phyloP scores from a whole-genome alignment of 2,329 filamentous ascomycete genomes.

The Sarocladiaceae sp. region DNA sequence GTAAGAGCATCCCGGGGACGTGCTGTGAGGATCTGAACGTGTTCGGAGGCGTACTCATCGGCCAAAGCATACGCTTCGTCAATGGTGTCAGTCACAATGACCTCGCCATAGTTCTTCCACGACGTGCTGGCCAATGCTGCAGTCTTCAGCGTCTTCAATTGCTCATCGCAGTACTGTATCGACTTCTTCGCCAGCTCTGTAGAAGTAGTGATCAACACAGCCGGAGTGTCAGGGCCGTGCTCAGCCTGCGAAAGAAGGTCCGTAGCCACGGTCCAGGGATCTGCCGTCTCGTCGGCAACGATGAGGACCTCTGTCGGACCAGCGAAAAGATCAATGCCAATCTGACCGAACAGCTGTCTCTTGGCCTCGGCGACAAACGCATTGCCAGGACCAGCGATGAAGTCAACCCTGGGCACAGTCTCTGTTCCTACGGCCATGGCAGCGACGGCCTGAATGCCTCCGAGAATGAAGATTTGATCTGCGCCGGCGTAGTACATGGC shows the following conservation, averaged over 20 bases:
- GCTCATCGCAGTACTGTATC: conserved; percentile 30
- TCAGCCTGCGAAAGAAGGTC: background rate
- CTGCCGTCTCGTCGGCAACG: background rate
- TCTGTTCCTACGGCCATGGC: conserved; percentile 48
- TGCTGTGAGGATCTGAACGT: background rate
- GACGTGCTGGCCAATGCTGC: conserved; percentile 36
- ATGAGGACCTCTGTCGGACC: background rate
- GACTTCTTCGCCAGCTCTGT: conserved; percentile 31
- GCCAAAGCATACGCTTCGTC: conserved; percentile 18
- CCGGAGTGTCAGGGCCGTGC: conserved; percentile 14
- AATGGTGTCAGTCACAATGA: conserved; percentile 35
- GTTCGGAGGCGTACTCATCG: background rate
- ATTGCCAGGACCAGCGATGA: conserved; percentile 50
- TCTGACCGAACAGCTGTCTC: conserved; percentile 46
- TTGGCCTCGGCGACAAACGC: conserved; percentile 52
- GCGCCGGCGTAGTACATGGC: conserved; percentile 3
- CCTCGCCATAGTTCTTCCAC: conserved; percentile 43
- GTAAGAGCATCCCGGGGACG: background rate
- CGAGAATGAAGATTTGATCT: conserved; percentile 46
- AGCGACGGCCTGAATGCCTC: conserved; percentile 48
- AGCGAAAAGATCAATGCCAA: conserved; percentile 37
- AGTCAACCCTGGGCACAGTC: conserved; percentile 43
- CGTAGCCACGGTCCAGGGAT: background rate
- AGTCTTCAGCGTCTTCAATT: conserved; percentile 37
- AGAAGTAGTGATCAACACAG: conserved; percentile 44